Evolutionary conservation across 2,329 filamentous ascomycete genomes (phyloP), one percentile per base, ranked within the genome.

Genomic region (Cordyceps cicadae): DNA sequence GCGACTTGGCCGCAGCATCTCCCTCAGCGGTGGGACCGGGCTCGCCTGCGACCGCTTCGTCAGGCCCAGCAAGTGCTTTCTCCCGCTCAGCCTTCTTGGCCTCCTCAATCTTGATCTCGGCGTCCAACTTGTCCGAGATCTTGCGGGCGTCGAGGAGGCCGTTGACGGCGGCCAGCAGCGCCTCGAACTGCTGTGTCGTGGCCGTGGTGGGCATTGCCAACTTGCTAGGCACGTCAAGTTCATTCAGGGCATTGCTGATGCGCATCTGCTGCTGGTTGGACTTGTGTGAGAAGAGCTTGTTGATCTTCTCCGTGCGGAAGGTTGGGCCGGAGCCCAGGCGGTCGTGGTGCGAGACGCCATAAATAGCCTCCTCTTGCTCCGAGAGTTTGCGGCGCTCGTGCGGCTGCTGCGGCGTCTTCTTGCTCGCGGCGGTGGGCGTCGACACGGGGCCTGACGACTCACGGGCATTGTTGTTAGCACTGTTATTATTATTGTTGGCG

Each of bases 291-390:
- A 91, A 87, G 26, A 90, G 83, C 72, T 92, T 92, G 66, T 87
- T 87, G 62, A 93, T 84, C 71, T 85, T 87, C 67, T 93, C 89
- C 32, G 91, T 91, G 14, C 93, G 89, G 81, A 97, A 97, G 15
- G 90, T 88, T 41, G 96, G 90, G 7, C 94, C 93, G 9, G 87
- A 88, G 1, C 88, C 86, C 45, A 97, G 81, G 32, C 93, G 89
- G 60, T 97, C 93, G 70, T 93, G 88, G 65, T 90, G 86, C 8
- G 88, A 84, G 11, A 99, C 88, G 64, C 93, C 94, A 69, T 93
- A 97, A 39, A 88, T 81, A 64, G 83, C 74, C 75, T 92, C 87
- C 74, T 95, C 88, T 66, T 89, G 84, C 52, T 87, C 81, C 5
- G 85, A 85, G 65, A 97, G 85, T 72, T 87, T 86, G 69, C 87